These are phyloP conservation scores for Wickerhamiella slavikovae DNA, from an alignment of 805 yeast genomes.

Conservation along the genomic window DNA sequence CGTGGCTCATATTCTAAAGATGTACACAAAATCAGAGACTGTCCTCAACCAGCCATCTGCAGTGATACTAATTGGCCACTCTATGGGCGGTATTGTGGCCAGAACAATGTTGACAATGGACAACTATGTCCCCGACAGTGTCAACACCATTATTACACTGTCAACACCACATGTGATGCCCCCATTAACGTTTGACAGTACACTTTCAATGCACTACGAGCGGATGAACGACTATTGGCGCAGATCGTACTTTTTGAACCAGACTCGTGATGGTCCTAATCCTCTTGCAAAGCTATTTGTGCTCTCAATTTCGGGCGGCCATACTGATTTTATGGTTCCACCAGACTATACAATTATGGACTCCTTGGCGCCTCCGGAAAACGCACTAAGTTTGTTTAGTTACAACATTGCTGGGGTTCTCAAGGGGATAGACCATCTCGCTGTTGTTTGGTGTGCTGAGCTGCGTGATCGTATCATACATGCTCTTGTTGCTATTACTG, in stretches of 20 bases:
- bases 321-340: slow-evolving; percentile 56
- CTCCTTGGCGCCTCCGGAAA: slow-evolving; percentile 45
- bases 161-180: slow-evolving; percentile 87
- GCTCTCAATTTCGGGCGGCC: slow-evolving; percentile 80
- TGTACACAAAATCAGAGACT: slow-evolving; percentile 28
- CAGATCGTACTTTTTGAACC: slow-evolving; percentile 29
- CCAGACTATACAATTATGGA: slow-evolving; percentile 73
- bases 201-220: slow-evolving; percentile 52
- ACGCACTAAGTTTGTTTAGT: slow-evolving; percentile 70
- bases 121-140: slow-evolving; percentile 48
- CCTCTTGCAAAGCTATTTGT: slow-evolving; percentile 41
- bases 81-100: slow-evolving; percentile 96
- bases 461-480: slow-evolving; percentile 42
- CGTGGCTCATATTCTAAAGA: slow-evolving; percentile 44
- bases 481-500: slow-evolving; percentile 38
- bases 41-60: slow-evolving; percentile 29
- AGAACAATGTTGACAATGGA: slow-evolving; percentile 65
- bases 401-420: slow-evolving; percentile 80
- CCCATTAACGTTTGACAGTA: slow-evolving; percentile 87
- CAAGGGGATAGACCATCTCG: slow-evolving; percentile 87
- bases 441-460: slow-evolving; percentile 93
- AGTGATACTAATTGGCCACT: slow-evolving; percentile 69
- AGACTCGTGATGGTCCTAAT: slow-evolving; percentile 17
- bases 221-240: slow-evolving; percentile 68
- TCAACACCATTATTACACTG: slow-evolving; percentile 66